Percentiles rank a stretch among this genome's conserved stretches.
phyloP scores from a whole-genome alignment of 106 monocot species.

The Chionographis japonica region DNA sequence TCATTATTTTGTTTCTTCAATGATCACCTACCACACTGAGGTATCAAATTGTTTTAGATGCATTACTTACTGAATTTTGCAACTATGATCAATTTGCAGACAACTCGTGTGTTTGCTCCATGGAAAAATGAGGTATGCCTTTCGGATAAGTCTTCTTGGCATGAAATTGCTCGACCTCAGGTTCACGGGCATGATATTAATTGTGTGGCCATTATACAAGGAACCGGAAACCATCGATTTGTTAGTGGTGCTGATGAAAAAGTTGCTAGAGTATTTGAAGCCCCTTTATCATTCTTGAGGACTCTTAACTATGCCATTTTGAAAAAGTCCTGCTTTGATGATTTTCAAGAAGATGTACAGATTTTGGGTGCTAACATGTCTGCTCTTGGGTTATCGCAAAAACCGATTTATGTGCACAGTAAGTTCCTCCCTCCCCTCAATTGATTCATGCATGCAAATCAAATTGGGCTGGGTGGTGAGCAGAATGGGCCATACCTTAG shows the following conservation, averaged over 20 bases:
- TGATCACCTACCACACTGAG: too few relatives aligned
- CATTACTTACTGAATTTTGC: neutral
- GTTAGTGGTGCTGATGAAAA: conserved; percentile 99
- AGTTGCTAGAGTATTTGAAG: conserved; percentile 92
- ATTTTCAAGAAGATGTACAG: conserved; percentile 55
- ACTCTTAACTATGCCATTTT: conserved; percentile 55
- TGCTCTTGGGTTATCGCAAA: conserved; percentile 97
- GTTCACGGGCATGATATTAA: conserved; percentile 99
- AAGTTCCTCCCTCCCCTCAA: conserved; percentile 5
- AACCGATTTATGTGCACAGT: conserved; percentile 86
- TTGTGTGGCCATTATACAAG: conserved; percentile 68
- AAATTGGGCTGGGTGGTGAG: neutral
- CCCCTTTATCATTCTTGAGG: conserved; percentile 93
- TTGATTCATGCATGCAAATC: neutral
- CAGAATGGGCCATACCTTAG: neutral
- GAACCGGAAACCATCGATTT: conserved; percentile 82
- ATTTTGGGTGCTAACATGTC: conserved; percentile 99
- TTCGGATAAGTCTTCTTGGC: conserved; percentile 38
- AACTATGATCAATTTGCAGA: conserved; percentile 43
- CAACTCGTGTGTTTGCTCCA: conserved; percentile 78
- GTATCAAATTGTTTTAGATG: neutral
- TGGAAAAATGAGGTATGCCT: conserved; percentile 43
- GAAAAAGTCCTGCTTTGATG: conserved; percentile 28
- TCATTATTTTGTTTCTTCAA: too few relatives aligned
- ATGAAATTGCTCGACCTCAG: conserved; percentile 98